Percentiles rank a stretch among this genome's conserved stretches.
Evolutionary conservation across 768 basidiomycete genomes (phyloP).

Genomic region (Fistulinella prunicolor): DNA sequence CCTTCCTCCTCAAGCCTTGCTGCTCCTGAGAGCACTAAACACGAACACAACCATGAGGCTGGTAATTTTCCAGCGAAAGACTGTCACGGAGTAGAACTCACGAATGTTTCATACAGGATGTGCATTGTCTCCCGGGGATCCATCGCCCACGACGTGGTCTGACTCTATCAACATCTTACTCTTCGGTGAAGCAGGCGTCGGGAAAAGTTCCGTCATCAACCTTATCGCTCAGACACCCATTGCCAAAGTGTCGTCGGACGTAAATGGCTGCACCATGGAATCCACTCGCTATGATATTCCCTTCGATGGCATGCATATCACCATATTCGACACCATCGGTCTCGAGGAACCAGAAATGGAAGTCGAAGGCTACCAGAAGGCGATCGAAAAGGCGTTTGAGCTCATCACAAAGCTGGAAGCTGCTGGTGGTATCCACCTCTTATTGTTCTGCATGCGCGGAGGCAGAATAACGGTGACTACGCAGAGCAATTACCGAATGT

Average conservation of each 20-base stretch:
- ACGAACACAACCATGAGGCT: not conserved
- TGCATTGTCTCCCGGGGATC: not conserved
- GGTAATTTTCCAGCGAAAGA: slow-evolving; percentile 9
- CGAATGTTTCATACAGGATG: not conserved
- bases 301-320: slow-evolving; percentile 18
- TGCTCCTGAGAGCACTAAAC: not conserved
- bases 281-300: slow-evolving; percentile 26
- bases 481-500: slow-evolving; percentile 39
- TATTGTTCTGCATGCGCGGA: slow-evolving; percentile 41
- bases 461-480: slow-evolving; percentile 36
- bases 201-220: slow-evolving; percentile 32
- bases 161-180: slow-evolving; percentile 35
- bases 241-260: slow-evolving; percentile 27
- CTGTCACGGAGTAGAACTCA: slow-evolving; percentile 5
- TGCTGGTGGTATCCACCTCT: slow-evolving; percentile 39
- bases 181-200: slow-evolving; percentile 41
- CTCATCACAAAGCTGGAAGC: slow-evolving; percentile 33
- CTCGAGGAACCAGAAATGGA: slow-evolving; percentile 33
- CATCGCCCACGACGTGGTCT: not conserved
- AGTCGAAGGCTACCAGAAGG: slow-evolving; percentile 25
- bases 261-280: slow-evolving; percentile 37
- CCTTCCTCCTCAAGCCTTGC: not conserved
- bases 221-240: slow-evolving; percentile 28
- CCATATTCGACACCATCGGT: slow-evolving; percentile 35
- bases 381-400: slow-evolving; percentile 28